Evolutionary conservation across 441 rosid species (phyloP).

Genomic region (Aleurites moluccanus): DNA sequence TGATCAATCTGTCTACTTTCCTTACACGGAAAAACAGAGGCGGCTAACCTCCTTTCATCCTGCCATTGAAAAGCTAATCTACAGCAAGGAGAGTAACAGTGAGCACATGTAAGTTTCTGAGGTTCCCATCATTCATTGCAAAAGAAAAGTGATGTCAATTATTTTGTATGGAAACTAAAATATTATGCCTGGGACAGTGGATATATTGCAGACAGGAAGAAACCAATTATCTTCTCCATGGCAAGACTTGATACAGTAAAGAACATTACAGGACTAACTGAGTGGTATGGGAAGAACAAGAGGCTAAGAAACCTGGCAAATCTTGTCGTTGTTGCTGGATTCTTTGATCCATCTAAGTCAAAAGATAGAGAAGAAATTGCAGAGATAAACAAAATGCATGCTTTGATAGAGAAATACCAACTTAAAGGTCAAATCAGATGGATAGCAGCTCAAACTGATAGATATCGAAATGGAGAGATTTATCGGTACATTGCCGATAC

Average conservation of each 20-base stretch:
- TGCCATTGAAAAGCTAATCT: conserved; percentile 72
- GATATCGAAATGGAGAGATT: conserved; percentile 84
- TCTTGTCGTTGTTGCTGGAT: conserved; percentile 87
- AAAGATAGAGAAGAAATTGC: conserved; percentile 85
- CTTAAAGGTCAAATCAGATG: conserved; percentile 86
- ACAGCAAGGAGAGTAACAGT: conserved; percentile 51
- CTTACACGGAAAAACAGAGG: conserved; percentile 49
- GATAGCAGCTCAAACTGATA: conserved; percentile 89
- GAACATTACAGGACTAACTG: conserved; percentile 81
- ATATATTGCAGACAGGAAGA: conserved; percentile 64
- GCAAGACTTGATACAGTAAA: conserved; percentile 90
- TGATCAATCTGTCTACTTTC: conserved; percentile 87
- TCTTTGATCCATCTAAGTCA: conserved; percentile 71
- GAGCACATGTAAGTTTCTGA: conserved; percentile 67
- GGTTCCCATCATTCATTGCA: background rate
- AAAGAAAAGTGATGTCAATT: too few species aligned
- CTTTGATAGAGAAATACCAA: conserved; percentile 65
- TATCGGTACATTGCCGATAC: conserved; percentile 89
- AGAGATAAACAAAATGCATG: conserved; percentile 86
- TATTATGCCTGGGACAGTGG: conserved; percentile 50
- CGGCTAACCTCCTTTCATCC: conserved; percentile 59
- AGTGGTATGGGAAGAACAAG: conserved; percentile 86
- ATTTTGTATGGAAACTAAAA: background rate
- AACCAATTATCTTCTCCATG: conserved; percentile 93
- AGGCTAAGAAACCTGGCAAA: conserved; percentile 71